A percentile compares a stretch with the other conserved stretches of the same genome.
Conservation (phyloP, 1,284 basidiomycete species). For the Lignosus rhinocerotis region DNA sequence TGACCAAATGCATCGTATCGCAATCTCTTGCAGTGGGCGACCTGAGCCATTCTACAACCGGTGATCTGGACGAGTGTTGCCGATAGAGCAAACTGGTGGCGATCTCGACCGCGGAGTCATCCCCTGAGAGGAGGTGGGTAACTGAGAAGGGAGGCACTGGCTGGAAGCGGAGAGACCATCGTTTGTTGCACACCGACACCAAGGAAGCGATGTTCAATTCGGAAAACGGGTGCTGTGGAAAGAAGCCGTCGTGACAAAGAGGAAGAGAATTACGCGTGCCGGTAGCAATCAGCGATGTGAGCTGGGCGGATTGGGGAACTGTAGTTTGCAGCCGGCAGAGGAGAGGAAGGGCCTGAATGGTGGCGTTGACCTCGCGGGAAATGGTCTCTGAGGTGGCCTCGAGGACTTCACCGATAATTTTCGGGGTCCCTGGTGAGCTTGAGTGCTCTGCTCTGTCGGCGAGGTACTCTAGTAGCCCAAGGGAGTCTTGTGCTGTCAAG, state of each 20-base stretch:
- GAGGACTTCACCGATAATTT: slow-evolving; percentile 21
- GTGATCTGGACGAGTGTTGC: slow-evolving; percentile 20
- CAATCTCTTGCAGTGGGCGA: slow-evolving; percentile 20
- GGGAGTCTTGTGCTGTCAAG: slow-evolving; percentile 35
- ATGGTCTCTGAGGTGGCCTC: slow-evolving; percentile 11
- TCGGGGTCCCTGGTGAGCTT: slow-evolving; percentile 6
- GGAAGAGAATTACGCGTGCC: slow-evolving; percentile 44
- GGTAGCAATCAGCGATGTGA: slow-evolving; percentile 51
- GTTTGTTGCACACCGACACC: slow-evolving; percentile 16
- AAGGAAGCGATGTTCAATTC: slow-evolving; percentile 15
- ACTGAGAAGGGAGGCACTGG: slow-evolving; percentile 16
- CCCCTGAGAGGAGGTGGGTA: slow-evolving; percentile 37
- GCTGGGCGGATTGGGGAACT: slow-evolving; percentile 36
- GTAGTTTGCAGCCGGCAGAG: slow-evolving; percentile 28
- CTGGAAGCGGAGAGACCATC: slow-evolving; percentile 27
- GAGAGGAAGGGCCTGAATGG: slow-evolving; percentile 21
- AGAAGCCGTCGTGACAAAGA: slow-evolving; percentile 40
- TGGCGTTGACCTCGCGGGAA: slow-evolving; percentile 5
- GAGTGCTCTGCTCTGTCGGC: slow-evolving; percentile 36
- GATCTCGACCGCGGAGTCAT: slow-evolving; percentile 40
- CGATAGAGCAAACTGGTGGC: slow-evolving; percentile 46
- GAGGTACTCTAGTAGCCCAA: slow-evolving; percentile 33
- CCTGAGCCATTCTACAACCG: slow-evolving; percentile 35
- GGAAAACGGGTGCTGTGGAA: not conserved
- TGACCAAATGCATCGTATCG: slow-evolving; percentile 30